These are phyloP conservation scores for Dactylella cylindrospora DNA, from an alignment of 2,329 filamentous ascomycete species.

Conservation along the genomic window DNA sequence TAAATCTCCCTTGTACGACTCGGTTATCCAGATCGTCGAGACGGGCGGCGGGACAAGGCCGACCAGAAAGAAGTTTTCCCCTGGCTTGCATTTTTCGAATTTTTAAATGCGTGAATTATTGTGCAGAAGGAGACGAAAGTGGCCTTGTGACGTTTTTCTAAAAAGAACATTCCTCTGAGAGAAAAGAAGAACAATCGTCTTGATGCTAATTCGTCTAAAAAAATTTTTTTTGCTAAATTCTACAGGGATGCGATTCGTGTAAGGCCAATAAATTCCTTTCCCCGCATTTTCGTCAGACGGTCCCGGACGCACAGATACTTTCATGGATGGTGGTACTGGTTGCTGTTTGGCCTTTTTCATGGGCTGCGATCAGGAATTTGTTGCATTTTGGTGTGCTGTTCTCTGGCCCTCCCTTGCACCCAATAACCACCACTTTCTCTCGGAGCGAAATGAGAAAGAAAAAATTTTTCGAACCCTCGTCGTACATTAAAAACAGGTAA, in stretches of 20 bases:
- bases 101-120: constrained; percentile 34
- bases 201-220: constrained; percentile 2
- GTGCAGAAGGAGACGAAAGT: not conserved
- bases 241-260: constrained; percentile 45
- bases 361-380: constrained; percentile 19
- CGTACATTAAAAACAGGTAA: constrained; percentile 1
- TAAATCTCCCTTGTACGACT: constrained; percentile 9
- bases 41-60: not conserved
- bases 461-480: too few species aligned
- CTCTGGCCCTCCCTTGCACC: not conserved
- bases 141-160: constrained; percentile 13
- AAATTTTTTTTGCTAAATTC: constrained; percentile 18
- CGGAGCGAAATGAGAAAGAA: not conserved
- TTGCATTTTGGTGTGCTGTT: constrained; percentile 38
- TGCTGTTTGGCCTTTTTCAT: constrained; percentile 12
- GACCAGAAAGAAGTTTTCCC: too few species aligned
- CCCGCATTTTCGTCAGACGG: constrained; percentile 45
- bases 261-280: constrained; percentile 22
- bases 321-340: constrained; percentile 5
- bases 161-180: constrained; percentile 1
- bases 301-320: constrained; percentile 36
- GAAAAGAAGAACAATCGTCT: not conserved
- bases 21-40: constrained; percentile 16
- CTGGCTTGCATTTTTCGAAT: too few species aligned
- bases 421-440: not conserved